Conservation (phyloP, 352 stramenopile genomes). For the Pythium folliculosum region DNA sequence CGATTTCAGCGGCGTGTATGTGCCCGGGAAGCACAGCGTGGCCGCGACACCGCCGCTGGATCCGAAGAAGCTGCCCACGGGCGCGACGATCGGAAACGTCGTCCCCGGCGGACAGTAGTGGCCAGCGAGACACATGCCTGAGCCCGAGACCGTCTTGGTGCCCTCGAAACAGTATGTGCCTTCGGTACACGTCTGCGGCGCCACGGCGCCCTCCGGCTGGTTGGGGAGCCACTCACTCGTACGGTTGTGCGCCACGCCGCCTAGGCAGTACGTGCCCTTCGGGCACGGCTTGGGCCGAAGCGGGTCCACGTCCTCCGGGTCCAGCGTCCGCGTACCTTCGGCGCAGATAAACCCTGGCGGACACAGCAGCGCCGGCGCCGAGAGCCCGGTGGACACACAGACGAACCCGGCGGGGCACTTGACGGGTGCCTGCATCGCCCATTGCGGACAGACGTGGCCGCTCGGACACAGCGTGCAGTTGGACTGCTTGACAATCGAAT, state of each 20-base stretch:
- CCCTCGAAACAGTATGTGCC: constrained; percentile 93
- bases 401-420: constrained; percentile 95
- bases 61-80: constrained; percentile 91
- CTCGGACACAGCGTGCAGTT: constrained; percentile 94
- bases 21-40: constrained; percentile 96
- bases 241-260: constrained; percentile 91
- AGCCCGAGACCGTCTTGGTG: constrained; percentile 79
- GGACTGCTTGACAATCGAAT: constrained; percentile 72
- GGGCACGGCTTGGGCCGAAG: constrained; percentile 88
- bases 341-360: constrained; percentile 94
- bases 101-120: constrained; percentile 96
- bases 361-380: constrained; percentile 90
- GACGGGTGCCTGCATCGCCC: constrained; percentile 65
- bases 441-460: constrained; percentile 93
- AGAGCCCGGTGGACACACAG: constrained; percentile 92
- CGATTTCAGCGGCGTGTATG: constrained; percentile 92
- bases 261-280: constrained; percentile 94
- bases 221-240: constrained; percentile 92
- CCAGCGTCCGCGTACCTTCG: constrained; percentile 90
- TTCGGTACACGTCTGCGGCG: constrained; percentile 94
- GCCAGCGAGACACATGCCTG: constrained; percentile 89
- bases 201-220: constrained; percentile 71
- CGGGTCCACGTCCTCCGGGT: constrained; percentile 79
- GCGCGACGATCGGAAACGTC: constrained; percentile 85
- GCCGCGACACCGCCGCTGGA: constrained; percentile 88